A percentile compares a stretch with the other conserved stretches of the same genome.
Conservation (phyloP, 345 rosid genomes). For the Hibiscus tridactylites region DNA sequence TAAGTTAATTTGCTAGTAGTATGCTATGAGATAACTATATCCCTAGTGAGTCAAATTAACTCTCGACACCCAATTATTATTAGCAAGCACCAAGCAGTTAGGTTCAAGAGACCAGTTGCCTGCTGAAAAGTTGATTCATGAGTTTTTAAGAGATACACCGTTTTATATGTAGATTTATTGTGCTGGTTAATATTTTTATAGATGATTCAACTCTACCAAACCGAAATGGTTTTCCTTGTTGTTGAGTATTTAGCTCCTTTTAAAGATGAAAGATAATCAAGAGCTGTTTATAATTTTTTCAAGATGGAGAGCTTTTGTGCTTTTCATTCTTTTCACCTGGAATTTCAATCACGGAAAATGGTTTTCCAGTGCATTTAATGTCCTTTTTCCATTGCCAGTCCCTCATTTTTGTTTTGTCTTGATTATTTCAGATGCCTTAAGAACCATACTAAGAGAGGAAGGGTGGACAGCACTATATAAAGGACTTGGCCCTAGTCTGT, state of each 20-base stretch:
- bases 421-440: conserved; percentile 56
- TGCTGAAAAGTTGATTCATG: not conserved
- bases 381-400: not conserved
- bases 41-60: conserved; percentile 19
- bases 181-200: not conserved
- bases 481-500: conserved; percentile 75
- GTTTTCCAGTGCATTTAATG: not conserved
- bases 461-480: conserved; percentile 82
- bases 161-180: not conserved
- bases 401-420: not conserved
- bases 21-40: conserved; percentile 20
- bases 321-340: not conserved
- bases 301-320: not conserved
- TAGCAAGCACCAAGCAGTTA: not conserved
- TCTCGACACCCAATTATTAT: conserved; percentile 5
- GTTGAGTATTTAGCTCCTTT: not conserved
- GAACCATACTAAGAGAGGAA: conserved; percentile 87
- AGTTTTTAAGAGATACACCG: not conserved
- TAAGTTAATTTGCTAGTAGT: conserved; percentile 23
- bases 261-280: not conserved
- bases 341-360: not conserved
- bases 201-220: not conserved
- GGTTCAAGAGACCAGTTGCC: conserved; percentile 2
- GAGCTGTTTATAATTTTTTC: not conserved
- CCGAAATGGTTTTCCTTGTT: not conserved